Base-by-base conservation (phyloP, 768 basidiomycete species). In the Termitomyces titanicus region DNA sequence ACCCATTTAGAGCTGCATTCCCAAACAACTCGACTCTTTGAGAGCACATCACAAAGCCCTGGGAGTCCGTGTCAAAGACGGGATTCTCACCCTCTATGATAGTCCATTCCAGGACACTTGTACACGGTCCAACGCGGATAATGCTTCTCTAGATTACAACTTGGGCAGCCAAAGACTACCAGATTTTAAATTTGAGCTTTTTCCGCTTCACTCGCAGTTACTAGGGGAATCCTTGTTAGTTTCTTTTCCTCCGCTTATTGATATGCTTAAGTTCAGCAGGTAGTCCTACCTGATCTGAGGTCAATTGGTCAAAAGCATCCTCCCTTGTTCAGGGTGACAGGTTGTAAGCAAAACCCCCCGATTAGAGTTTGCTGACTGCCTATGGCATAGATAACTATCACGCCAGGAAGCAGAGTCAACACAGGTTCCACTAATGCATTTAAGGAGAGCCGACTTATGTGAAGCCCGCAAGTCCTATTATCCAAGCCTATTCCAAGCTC, bases 231-330 rank as follows among this genome's bases (percentile, higher is more conserved):
- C 86, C 85, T 85, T 81, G 86, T 88, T 88, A 86, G 84, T 88
- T 88, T 86, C 86, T 88, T 88, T 87, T 87, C 86, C 86, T 87
- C 85, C 81, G 81, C 86, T 88, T 86, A 86, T 85, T 88, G 83
- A 87, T 87, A 86, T 86, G 85, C 86, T 87, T 44, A 44, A 44
- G 43, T 44, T 44, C 43, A 44, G 43, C 43, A 82, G 85, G 86
- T 87, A 86, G 77, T 84, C 85, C 83, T 83, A 79, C 83, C 82
- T 83, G 84, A 86, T 85, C 81, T 84, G 85, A 87, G 85, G 83
- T 83, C 84, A 81, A 57, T 17, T 25, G 15, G 7, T n/a, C 17
- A 25, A 40, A 40, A n/a, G n/a, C n/a, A n/a, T n/a, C n/a, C n/a
- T n/a, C n/a, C n/a, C n/a, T n/a, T n/a, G n/a, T n/a, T n/a, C n/a